Conservation (phyloP, 768 basidiomycete species). For the Boletus edulis region DNA sequence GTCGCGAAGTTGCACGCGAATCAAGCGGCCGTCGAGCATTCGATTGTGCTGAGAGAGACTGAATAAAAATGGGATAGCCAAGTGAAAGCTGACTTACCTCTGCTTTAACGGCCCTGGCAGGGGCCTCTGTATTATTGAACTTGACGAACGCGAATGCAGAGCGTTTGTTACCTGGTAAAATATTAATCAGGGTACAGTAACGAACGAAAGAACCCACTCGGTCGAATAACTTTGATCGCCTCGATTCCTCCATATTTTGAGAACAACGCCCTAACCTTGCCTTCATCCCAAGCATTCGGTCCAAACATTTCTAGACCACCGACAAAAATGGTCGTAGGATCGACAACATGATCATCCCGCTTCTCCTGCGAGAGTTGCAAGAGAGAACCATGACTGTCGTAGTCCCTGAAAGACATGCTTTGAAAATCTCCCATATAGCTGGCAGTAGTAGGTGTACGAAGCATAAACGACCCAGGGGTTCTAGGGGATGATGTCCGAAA, state of each 20-base stretch:
- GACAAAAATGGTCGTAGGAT: slow-evolving; percentile 72
- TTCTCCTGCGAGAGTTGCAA: slow-evolving; percentile 22
- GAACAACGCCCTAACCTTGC: slow-evolving; percentile 57
- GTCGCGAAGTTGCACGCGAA: slow-evolving; percentile 75
- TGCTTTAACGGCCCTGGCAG: slow-evolving; percentile 63
- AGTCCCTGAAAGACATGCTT: slow-evolving; percentile 24
- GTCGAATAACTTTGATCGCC: slow-evolving; percentile 62
- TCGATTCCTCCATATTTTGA: slow-evolving; percentile 63
- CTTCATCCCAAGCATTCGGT: slow-evolving; percentile 66
- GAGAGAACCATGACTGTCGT: slow-evolving; percentile 20
- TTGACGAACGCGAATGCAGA: slow-evolving; percentile 81
- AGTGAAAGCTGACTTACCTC: slow-evolving; percentile 43
- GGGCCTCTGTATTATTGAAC: slow-evolving; percentile 59
- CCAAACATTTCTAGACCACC: slow-evolving; percentile 71
- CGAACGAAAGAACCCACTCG: slow-evolving; percentile 44
- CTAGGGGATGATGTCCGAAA: slow-evolving; percentile 48
- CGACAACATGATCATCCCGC: slow-evolving; percentile 43
- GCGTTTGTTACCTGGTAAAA: slow-evolving; percentile 50
- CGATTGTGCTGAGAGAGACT: slow-evolving; percentile 60
- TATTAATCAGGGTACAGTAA: not conserved
- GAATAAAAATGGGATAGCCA: not conserved
- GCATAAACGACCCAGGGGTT: slow-evolving; percentile 47
- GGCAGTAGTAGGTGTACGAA: slow-evolving; percentile 46
- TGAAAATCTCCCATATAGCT: slow-evolving; percentile 36
- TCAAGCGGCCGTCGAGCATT: slow-evolving; percentile 62